A percentile compares a stretch with the other conserved stretches of the same genome.
phyloP scores from a whole-genome alignment of 768 basidiomycete species.

The Psilocybe subaeruginosa region DNA sequence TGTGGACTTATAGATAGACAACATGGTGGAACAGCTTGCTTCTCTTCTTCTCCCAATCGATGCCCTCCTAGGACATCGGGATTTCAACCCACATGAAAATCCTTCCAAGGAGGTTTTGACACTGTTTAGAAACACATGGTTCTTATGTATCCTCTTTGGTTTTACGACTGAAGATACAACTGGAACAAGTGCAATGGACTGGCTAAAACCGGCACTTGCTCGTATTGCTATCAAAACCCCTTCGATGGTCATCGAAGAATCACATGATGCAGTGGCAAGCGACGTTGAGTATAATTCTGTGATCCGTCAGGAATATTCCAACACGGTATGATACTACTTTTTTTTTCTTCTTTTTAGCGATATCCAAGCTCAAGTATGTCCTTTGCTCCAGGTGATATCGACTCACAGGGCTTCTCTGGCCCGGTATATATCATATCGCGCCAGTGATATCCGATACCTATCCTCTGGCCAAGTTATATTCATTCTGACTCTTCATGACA shows the following conservation, averaged over 20 bases:
- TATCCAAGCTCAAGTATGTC: conserved; percentile 8
- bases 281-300: conserved; percentile 94
- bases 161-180: conserved; percentile 63
- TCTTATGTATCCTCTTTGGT: conserved; percentile 84
- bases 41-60: conserved; percentile 92
- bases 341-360: neutral
- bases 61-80: conserved; percentile 73
- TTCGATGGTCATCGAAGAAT: conserved; percentile 77
- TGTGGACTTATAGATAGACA: conserved; percentile 56
- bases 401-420: conserved; percentile 69
- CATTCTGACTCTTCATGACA: conserved; percentile 81
- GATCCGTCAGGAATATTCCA: conserved; percentile 82
- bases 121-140: conserved; percentile 94
- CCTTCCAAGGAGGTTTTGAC: conserved; percentile 64
- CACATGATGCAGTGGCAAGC: conserved; percentile 81
- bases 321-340: conserved; percentile 52
- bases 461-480: conserved; percentile 87
- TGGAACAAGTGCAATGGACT: conserved; percentile 71
- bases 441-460: conserved; percentile 72
- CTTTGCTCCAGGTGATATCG: conserved; percentile 58
- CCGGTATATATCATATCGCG: conserved; percentile 65
- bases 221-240: conserved; percentile 90
- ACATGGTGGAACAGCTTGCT: conserved; percentile 85
- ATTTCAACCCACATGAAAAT: conserved; percentile 62
- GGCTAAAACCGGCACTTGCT: conserved; percentile 75